phyloP scores from a whole-genome alignment of 1,284 basidiomycete genomes.

The Cystobasidium slooffiae region DNA sequence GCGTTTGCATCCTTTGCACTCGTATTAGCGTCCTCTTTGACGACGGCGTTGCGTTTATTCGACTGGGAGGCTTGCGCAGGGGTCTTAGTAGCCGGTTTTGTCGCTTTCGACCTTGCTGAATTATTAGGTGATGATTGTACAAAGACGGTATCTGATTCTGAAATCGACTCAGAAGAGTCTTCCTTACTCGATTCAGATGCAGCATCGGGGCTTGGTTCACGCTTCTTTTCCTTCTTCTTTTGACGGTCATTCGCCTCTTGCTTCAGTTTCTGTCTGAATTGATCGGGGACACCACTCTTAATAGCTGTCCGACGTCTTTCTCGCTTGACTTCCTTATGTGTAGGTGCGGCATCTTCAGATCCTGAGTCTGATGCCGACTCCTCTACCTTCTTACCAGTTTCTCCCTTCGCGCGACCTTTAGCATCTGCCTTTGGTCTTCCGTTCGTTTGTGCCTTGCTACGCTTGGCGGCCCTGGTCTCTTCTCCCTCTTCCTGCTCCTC shows the following conservation, averaged over 20 bases:
- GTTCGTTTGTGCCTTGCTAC: too few relatives aligned
- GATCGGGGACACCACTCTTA: slow-evolving; percentile 1
- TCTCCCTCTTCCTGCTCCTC: too few relatives aligned
- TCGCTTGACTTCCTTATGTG: background rate
- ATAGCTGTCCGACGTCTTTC: slow-evolving; percentile 12
- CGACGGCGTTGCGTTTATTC: background rate
- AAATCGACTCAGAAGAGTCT: background rate
- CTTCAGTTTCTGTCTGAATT: background rate
- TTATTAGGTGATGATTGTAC: background rate
- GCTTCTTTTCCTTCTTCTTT: background rate
- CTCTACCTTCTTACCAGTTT: background rate
- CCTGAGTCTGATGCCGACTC: background rate
- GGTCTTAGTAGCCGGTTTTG: background rate
- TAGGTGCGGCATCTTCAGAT: background rate
- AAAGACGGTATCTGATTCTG: slow-evolving; percentile 7
- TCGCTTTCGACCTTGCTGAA: background rate
- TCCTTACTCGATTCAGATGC: background rate
- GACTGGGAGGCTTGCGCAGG: slow-evolving; percentile 3
- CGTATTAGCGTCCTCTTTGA: background rate
- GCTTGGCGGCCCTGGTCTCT: too few relatives aligned
- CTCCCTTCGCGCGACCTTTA: background rate
- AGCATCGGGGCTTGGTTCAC: background rate
- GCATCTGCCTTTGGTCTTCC: background rate
- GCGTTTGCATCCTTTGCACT: background rate
- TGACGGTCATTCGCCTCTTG: background rate